Conservation (phyloP, 768 basidiomycete species). For the Lentinula lateritia region DNA sequence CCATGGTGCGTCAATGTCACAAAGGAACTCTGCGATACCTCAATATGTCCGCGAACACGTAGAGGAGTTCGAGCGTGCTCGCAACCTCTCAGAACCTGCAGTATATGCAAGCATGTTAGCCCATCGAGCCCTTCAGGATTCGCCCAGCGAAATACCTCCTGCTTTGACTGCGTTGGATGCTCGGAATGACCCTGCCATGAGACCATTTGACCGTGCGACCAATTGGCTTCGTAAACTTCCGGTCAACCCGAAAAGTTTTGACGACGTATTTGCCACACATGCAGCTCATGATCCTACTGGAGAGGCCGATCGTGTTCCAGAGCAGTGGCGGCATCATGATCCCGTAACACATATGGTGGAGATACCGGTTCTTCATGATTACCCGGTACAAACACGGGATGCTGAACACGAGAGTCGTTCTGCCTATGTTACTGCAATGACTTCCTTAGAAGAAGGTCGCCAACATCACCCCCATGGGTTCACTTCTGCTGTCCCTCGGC, state of each 20-base stretch:
- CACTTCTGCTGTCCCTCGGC: background rate
- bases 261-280: background rate
- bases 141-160: background rate
- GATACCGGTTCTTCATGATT: background rate
- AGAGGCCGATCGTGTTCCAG: background rate
- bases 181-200: background rate
- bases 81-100: background rate
- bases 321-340: background rate
- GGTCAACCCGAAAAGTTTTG: background rate
- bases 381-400: background rate
- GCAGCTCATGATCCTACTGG: background rate
- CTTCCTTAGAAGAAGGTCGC: background rate
- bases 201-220: background rate
- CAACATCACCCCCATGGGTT: background rate
- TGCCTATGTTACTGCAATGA: background rate
- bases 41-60: no score
- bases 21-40: background rate
- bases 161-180: background rate
- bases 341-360: background rate
- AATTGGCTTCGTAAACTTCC: background rate
- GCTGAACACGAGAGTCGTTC: background rate
- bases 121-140: background rate
- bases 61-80: background rate
- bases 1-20: background rate
- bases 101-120: background rate